phyloP scores from a whole-genome alignment of 352 stramenopile species.

The Pythium inflatum region DNA sequence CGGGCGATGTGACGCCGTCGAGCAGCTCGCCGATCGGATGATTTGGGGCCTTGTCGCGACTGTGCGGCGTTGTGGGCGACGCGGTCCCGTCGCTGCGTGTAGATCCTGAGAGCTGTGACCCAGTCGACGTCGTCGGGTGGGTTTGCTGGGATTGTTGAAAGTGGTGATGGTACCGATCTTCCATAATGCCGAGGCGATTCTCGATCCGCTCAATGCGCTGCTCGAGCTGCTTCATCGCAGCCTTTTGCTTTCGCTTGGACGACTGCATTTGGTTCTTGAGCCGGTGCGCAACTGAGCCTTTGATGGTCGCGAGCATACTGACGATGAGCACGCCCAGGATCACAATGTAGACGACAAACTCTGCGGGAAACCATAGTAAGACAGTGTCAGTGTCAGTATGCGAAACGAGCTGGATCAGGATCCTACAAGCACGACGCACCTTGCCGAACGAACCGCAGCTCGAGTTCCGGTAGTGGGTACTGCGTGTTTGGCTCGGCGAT shows the following conservation, averaged over 20 bases:
- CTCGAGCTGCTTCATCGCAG: slow-evolving; percentile 82
- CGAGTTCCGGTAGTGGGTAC: slow-evolving; percentile 85
- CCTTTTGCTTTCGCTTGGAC: slow-evolving; percentile 81
- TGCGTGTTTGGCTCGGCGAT: slow-evolving; percentile 86
- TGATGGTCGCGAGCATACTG: slow-evolving; percentile 89
- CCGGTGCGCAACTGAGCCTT: slow-evolving; percentile 81
- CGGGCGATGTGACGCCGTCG: slow-evolving; percentile 35
- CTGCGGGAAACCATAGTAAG: slow-evolving; percentile 1
- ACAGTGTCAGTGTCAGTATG: neutral
- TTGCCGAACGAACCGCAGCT: slow-evolving; percentile 78
- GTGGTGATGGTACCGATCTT: slow-evolving; percentile 54
- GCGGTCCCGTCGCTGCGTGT: slow-evolving; percentile 20
- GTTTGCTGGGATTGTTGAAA: slow-evolving; percentile 23
- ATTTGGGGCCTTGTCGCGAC: slow-evolving; percentile 31
- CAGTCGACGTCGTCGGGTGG: neutral
- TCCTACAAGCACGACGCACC: slow-evolving; percentile 39
- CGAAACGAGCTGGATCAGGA: too few species aligned
- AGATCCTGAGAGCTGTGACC: slow-evolving; percentile 8
- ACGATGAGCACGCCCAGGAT: slow-evolving; percentile 72
- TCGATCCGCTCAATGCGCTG: slow-evolving; percentile 70
- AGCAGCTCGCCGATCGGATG: slow-evolving; percentile 41
- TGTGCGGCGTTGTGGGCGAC: slow-evolving; percentile 26
- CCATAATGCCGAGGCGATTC: slow-evolving; percentile 65
- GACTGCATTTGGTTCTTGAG: slow-evolving; percentile 87
- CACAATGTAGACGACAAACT: slow-evolving; percentile 70